phyloP scores from a whole-genome alignment of 208 protist genomes.

The Acanthamoeba polyphaga region DNA sequence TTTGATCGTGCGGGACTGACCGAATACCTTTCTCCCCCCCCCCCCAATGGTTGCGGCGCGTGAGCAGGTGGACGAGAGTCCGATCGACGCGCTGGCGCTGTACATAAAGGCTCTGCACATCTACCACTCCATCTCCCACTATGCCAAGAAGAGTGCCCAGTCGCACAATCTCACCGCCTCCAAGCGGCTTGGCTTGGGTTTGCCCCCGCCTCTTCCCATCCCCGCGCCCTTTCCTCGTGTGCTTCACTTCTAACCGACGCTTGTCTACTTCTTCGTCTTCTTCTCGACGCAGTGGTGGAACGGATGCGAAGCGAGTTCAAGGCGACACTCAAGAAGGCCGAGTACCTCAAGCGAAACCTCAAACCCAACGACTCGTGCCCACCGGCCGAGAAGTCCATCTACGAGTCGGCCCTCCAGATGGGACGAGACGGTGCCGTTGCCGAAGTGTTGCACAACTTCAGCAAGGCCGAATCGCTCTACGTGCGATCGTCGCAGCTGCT shows the following conservation, averaged over 20 bases:
- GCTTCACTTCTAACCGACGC: background rate
- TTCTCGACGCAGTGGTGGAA: conserved; percentile 24
- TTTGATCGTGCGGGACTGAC: background rate
- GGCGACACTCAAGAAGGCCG: conserved; percentile 24
- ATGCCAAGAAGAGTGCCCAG: conserved; percentile 7
- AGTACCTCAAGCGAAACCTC: conserved; percentile 59
- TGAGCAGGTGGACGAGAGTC: background rate
- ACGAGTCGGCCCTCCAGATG: conserved; percentile 61
- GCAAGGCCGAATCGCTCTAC: conserved; percentile 36
- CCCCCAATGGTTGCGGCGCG: background rate
- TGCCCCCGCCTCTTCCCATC: background rate
- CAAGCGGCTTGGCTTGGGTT: background rate
- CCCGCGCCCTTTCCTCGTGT: no score
- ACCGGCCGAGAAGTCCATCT: conserved; percentile 52
- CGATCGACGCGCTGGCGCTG: conserved; percentile 50
- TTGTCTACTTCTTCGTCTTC: background rate
- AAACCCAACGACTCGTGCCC: conserved; percentile 55
- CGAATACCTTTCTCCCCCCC: no score
- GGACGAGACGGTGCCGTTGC: conserved; percentile 33
- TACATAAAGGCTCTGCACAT: conserved; percentile 62
- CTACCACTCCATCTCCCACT: background rate
- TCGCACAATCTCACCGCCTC: background rate
- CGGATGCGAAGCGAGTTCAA: conserved; percentile 14
- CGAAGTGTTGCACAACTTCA: conserved; percentile 54
- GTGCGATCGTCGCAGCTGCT: conserved; percentile 17